A percentile compares a stretch with the other conserved stretches of the same genome.
Conservation (phyloP, 176 grass and related monocot species). For the Elymus sibiricus region DNA sequence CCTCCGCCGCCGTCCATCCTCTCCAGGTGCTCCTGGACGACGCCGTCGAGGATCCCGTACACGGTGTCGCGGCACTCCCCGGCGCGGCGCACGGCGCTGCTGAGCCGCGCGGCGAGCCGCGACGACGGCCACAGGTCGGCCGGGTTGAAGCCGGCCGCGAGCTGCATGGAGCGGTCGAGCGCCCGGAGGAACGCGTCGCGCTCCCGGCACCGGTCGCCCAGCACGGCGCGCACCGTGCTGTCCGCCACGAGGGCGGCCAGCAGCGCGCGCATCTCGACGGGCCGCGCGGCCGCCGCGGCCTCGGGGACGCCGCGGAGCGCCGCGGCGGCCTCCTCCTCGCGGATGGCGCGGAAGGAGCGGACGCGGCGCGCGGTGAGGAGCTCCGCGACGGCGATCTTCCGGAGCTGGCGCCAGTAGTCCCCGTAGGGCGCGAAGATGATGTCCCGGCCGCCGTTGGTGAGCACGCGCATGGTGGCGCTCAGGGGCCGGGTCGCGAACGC, state of each 20-base stretch:
- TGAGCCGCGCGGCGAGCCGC: neutral
- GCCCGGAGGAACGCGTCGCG: neutral
- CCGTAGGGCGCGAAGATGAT: neutral
- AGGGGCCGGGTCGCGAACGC: neutral
- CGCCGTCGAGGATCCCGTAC: neutral
- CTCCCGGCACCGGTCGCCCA: neutral
- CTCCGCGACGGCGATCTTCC: neutral
- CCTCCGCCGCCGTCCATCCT: neutral
- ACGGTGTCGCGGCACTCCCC: neutral
- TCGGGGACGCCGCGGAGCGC: neutral
- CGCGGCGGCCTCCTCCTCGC: neutral
- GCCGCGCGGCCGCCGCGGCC: no score
- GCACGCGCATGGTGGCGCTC: neutral
- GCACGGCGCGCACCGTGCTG: neutral
- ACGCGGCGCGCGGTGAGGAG: neutral
- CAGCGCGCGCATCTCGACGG: neutral
- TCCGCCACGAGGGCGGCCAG: neutral
- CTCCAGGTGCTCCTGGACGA: neutral
- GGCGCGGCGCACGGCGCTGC: neutral
- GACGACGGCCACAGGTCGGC: neutral
- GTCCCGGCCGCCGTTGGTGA: neutral
- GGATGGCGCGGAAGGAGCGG: neutral
- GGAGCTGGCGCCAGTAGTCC: neutral
- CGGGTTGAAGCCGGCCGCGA: neutral
- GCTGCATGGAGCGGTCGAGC: neutral